Conservation (phyloP, 768 basidiomycete genomes). For the Pisolithus tinctorius region DNA sequence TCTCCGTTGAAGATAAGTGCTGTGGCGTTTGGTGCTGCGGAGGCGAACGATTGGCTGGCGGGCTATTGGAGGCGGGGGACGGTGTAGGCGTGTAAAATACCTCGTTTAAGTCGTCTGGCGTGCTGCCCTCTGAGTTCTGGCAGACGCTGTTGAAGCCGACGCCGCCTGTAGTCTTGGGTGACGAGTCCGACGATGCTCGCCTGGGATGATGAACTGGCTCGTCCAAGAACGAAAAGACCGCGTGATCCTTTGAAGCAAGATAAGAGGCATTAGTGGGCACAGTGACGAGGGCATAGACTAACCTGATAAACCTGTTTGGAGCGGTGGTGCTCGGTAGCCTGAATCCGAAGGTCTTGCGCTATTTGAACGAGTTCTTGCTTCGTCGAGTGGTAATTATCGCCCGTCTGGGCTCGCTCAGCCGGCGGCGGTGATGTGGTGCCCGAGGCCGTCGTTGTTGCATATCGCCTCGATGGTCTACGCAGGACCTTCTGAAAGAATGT, state of each 20-base stretch:
- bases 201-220: neutral
- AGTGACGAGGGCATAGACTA: neutral
- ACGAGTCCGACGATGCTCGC: neutral
- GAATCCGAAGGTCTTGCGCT: slow-evolving; percentile 16
- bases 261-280: neutral
- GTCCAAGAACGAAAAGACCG: slow-evolving; percentile 1
- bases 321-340: neutral
- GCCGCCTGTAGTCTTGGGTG: neutral
- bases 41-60: slow-evolving; percentile 8
- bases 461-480: slow-evolving; percentile 58
- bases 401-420: slow-evolving; percentile 19
- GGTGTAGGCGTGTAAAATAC: slow-evolving; percentile 59
- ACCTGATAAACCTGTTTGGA: neutral
- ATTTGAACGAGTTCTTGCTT: slow-evolving; percentile 47
- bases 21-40: slow-evolving; percentile 11
- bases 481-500: slow-evolving; percentile 56
- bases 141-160: neutral
- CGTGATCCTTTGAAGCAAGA: neutral
- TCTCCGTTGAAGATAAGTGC: slow-evolving; percentile 8
- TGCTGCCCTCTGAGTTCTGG: neutral
- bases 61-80: slow-evolving; percentile 36
- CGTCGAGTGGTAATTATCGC: slow-evolving; percentile 41
- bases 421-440: neutral
- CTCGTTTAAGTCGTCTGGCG: slow-evolving; percentile 30
- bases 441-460: slow-evolving; percentile 27